Evolutionary conservation across 176 grass and related monocot genomes (phyloP).

Genomic region (Zoysia pacifica): DNA sequence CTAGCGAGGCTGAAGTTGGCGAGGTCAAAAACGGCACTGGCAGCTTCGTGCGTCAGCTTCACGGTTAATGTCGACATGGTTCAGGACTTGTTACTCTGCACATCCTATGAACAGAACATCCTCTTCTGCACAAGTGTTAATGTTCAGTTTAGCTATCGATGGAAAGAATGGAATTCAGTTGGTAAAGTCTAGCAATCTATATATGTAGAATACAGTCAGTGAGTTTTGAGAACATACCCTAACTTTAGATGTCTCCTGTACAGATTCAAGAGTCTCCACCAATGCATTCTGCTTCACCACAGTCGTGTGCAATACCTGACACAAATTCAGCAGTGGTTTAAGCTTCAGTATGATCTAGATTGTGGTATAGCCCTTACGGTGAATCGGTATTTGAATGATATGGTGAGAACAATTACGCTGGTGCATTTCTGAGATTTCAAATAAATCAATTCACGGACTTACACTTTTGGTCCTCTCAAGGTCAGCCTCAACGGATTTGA

Average conservation of each 20-base stretch:
- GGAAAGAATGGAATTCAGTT: neutral
- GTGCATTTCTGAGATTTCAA: neutral
- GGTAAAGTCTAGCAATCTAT: too few relatives aligned
- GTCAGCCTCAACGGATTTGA: slow-evolving; percentile 84
- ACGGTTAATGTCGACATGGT: slow-evolving; percentile 31
- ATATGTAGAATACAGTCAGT: neutral
- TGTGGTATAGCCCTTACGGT: neutral
- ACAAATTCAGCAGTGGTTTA: neutral
- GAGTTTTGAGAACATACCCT: slow-evolving; percentile 43
- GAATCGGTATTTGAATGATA: neutral
- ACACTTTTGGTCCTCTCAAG: slow-evolving; percentile 75
- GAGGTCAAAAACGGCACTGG: slow-evolving; percentile 54
- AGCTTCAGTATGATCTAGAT: neutral
- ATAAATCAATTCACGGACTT: slow-evolving; percentile 3
- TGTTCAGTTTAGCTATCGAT: neutral
- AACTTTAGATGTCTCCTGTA: slow-evolving; percentile 60
- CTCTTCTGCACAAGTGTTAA: slow-evolving; percentile 51
- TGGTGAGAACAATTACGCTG: too few relatives aligned
- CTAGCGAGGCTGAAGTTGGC: slow-evolving; percentile 6
- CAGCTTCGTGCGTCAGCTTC: slow-evolving; percentile 11
- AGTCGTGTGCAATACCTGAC: slow-evolving; percentile 51
- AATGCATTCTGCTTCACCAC: slow-evolving; percentile 63
- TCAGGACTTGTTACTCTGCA: neutral
- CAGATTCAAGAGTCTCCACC: slow-evolving; percentile 70
- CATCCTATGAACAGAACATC: slow-evolving; percentile 68